phyloP scores from a whole-genome alignment of 768 basidiomycete genomes.

The Tulasnella sp. region DNA sequence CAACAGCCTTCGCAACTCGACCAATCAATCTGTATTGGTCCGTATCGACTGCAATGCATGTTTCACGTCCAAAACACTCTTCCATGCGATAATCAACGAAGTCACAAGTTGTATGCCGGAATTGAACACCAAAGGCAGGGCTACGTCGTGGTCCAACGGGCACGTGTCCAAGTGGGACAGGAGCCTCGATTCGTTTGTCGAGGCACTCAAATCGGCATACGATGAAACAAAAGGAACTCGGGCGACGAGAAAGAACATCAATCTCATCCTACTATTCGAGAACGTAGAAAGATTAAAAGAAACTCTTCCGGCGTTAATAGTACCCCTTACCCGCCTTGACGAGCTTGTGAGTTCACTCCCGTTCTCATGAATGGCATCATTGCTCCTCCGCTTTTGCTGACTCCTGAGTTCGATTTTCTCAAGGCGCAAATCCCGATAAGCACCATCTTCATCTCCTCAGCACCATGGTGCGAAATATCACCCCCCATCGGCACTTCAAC shows the following conservation, averaged over 20 bases:
- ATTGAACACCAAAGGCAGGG: conserved; percentile 43
- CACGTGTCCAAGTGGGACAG: conserved; percentile 30
- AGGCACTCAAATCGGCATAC: conserved; percentile 25
- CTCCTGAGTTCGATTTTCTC: conserved; percentile 27
- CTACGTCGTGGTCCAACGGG: conserved; percentile 29
- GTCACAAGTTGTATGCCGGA: conserved; percentile 60
- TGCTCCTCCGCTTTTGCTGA: neutral
- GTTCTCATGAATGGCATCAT: neutral
- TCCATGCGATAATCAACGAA: conserved; percentile 65
- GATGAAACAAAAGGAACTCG: neutral
- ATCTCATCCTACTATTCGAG: conserved; percentile 66
- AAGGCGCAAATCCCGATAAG: conserved; percentile 64
- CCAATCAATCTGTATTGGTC: conserved; percentile 4
- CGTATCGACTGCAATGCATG: conserved; percentile 46
- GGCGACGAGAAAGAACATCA: conserved; percentile 26
- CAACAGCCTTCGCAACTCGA: conserved; percentile 19
- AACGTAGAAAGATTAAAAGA: conserved; percentile 69
- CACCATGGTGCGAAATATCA: conserved; percentile 72
- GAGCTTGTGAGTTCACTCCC: conserved; percentile 58
- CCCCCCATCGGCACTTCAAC: conserved; percentile 65
- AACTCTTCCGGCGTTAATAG: conserved; percentile 63
- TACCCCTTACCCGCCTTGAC: conserved; percentile 69
- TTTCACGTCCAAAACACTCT: conserved; percentile 65
- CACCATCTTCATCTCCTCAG: conserved; percentile 65
- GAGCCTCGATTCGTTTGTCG: conserved; percentile 32